A percentile compares a stretch with the other conserved stretches of the same genome.
These are phyloP conservation scores for Musa itinerans DNA, from an alignment of 176 grass and related monocot genomes.

Conservation along the genomic window DNA sequence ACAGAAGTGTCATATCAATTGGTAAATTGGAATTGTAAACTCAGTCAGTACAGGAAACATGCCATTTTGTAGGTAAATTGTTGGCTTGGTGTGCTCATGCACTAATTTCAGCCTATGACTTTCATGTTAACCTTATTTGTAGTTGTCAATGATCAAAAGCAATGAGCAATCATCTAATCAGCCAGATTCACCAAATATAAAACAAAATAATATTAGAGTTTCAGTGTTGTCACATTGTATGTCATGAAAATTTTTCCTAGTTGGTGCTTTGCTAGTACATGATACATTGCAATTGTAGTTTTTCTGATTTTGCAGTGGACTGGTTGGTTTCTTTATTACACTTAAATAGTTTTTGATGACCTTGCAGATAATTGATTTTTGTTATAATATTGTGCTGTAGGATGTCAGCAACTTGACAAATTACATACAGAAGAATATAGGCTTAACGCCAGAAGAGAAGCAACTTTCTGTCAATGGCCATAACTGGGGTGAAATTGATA, in stretches of 20 bases:
- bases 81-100: background rate
- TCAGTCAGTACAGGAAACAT: background rate
- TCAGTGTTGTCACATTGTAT: too few species aligned
- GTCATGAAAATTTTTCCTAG: too few species aligned
- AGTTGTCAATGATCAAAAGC: too few species aligned
- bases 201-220: too few species aligned
- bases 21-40: too few species aligned
- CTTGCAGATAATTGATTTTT: constrained; percentile 8
- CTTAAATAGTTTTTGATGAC: background rate
- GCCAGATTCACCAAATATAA: too few species aligned
- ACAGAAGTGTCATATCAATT: too few species aligned
- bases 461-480: constrained; percentile 78
- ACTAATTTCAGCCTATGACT: too few species aligned
- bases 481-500: constrained; percentile 76
- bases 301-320: background rate
- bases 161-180: too few species aligned
- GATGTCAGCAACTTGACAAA: constrained; percentile 71
- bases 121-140: too few species aligned
- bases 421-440: constrained; percentile 74
- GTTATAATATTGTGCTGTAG: constrained; percentile 28
- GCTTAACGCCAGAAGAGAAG: constrained; percentile 63
- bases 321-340: background rate
- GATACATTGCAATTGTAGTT: too few species aligned
- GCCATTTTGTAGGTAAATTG: background rate
- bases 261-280: too few species aligned